Evolutionary conservation across 1,139 yeast species (phyloP).

Genomic region (Taphrina flavorubra): DNA sequence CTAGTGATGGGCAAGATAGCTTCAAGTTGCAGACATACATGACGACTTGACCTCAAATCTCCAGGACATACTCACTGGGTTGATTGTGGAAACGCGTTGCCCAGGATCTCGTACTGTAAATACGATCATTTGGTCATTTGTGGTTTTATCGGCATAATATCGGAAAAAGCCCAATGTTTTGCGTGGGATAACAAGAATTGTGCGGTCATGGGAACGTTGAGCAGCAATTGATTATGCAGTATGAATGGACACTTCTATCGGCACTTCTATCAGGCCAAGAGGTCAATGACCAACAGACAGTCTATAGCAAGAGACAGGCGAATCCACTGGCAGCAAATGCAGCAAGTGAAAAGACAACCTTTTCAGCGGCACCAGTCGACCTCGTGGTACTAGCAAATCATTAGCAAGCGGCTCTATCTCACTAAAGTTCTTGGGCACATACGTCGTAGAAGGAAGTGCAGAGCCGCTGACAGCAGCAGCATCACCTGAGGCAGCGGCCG

Average conservation of each 20-base stretch:
- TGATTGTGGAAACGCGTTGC: background rate
- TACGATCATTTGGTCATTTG: too few relatives aligned
- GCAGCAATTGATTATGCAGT: background rate
- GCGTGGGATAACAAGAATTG: too few relatives aligned
- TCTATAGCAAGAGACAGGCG: conserved; percentile 7
- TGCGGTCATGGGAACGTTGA: background rate
- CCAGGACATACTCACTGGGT: background rate
- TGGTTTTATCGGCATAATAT: too few relatives aligned
- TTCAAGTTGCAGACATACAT: too few relatives aligned
- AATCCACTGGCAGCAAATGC: background rate
- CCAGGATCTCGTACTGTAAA: background rate
- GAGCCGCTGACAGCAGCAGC: conserved; percentile 14
- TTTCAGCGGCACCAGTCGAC: conserved; percentile 17
- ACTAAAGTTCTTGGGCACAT: background rate
- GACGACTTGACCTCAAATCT: too few relatives aligned
- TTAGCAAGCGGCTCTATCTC: background rate
- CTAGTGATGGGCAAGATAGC: too few relatives aligned
- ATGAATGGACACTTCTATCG: background rate
- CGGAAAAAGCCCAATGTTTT: too few relatives aligned
- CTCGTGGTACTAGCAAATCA: background rate
- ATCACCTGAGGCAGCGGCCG: conserved; percentile 26
- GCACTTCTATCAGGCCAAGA: background rate
- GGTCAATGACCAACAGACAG: too few relatives aligned
- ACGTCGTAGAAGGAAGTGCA: background rate
- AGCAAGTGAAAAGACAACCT: background rate